Evolutionary conservation across 2,329 filamentous ascomycete genomes (phyloP).

Genomic region (Acrocalymma vagum): DNA sequence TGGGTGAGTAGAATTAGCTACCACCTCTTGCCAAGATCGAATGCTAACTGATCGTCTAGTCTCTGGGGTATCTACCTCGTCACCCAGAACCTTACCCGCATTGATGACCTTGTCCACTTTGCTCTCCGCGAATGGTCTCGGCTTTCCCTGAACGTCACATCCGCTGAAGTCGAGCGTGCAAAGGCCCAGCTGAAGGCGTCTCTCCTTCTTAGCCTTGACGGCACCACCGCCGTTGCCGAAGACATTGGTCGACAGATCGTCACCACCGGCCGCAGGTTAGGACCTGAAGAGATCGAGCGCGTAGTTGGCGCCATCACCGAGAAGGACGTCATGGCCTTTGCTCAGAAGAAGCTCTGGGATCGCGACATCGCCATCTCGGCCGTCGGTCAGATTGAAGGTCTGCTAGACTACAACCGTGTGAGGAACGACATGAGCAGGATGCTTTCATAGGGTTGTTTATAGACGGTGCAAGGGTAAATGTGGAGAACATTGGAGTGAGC

Average conservation of each 20-base stretch:
- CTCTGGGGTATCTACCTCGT: conserved; percentile 99
- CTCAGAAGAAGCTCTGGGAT: conserved; percentile 95
- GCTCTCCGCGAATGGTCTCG: conserved; percentile 98
- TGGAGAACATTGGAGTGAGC: conserved; percentile 3
- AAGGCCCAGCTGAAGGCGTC: conserved; percentile 99
- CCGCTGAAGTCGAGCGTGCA: conserved; percentile 94
- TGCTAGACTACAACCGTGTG: conserved; percentile 78
- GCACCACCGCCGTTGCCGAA: conserved; percentile 95
- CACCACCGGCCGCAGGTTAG: conserved; percentile 92
- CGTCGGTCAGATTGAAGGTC: conserved; percentile 89
- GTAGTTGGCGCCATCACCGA: conserved; percentile 88
- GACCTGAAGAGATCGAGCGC: conserved; percentile 92
- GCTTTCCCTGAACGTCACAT: conserved; percentile 85
- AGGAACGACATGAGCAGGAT: conserved; percentile 90
- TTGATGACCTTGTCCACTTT: conserved; percentile 98
- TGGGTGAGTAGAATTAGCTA: conserved; percentile 71
- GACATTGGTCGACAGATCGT: conserved; percentile 99
- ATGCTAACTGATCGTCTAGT: conserved; percentile 61
- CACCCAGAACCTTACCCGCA: conserved; percentile 82
- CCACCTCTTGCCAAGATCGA: background rate
- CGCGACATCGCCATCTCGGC: conserved; percentile 94
- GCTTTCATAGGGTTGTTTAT: conserved; percentile 41
- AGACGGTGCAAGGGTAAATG: background rate
- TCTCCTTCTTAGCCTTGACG: conserved; percentile 95
- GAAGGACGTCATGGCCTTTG: conserved; percentile 97